These are phyloP conservation scores for Kernera saxatilis DNA, from an alignment of 345 rosid genomes.

Conservation along the genomic window DNA sequence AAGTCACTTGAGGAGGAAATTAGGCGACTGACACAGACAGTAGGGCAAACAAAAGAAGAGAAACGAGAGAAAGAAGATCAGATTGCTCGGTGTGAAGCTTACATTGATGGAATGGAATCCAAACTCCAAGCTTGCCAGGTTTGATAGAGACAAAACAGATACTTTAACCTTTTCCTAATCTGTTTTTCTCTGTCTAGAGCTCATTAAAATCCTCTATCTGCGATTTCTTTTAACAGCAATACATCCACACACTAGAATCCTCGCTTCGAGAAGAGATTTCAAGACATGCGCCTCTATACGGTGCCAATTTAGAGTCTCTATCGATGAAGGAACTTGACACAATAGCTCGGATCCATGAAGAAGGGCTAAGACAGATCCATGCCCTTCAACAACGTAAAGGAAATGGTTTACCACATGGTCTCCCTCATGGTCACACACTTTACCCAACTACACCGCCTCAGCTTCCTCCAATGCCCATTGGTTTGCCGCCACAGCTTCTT, in stretches of 20 bases:
- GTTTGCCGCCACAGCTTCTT: slow-evolving; percentile 56
- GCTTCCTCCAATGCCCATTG: slow-evolving; percentile 66
- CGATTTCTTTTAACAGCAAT: slow-evolving; percentile 54
- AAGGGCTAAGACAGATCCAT: slow-evolving; percentile 87
- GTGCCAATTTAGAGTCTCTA: slow-evolving; percentile 85
- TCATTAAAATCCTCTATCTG: slow-evolving; percentile 8
- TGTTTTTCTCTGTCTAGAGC: neutral
- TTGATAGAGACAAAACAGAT: neutral
- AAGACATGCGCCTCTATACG: slow-evolving; percentile 90
- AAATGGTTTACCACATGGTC: slow-evolving; percentile 48
- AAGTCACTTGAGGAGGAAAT: slow-evolving; percentile 90
- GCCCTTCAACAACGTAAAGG: slow-evolving; percentile 75
- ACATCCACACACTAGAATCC: slow-evolving; percentile 63
- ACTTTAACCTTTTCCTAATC: no score
- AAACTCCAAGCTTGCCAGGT: slow-evolving; percentile 92
- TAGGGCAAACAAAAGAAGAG: slow-evolving; percentile 92
- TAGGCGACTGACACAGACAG: slow-evolving; percentile 71
- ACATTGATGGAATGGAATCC: slow-evolving; percentile 91
- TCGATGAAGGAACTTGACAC: slow-evolving; percentile 93
- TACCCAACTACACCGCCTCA: slow-evolving; percentile 49
- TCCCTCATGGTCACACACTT: slow-evolving; percentile 71
- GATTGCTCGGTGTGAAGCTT: slow-evolving; percentile 85
- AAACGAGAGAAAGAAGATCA: slow-evolving; percentile 92
- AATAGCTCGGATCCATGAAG: slow-evolving; percentile 81
- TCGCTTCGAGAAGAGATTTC: slow-evolving; percentile 87